phyloP scores from a whole-genome alignment of 768 basidiomycete genomes.

The Phaeotremella fagi region DNA sequence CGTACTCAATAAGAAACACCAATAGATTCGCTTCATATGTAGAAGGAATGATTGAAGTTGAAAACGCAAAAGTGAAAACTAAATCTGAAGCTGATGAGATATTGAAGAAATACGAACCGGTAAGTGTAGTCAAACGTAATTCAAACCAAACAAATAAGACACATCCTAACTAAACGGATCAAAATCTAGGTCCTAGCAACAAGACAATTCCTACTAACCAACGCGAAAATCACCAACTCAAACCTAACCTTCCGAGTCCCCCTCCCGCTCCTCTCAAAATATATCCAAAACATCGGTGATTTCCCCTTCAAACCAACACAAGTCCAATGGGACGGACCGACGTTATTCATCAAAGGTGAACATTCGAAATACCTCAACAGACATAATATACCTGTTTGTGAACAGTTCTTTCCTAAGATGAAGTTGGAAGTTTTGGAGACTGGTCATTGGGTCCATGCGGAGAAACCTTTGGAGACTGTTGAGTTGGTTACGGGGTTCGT shows the following conservation, averaged over 20 bases:
- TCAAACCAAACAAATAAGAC: too few species aligned
- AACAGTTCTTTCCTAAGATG: slow-evolving; percentile 70
- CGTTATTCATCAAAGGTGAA: slow-evolving; percentile 72
- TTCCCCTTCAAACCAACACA: slow-evolving; percentile 63
- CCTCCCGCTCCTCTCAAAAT: slow-evolving; percentile 59
- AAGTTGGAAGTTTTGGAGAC: slow-evolving; percentile 63
- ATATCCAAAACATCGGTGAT: slow-evolving; percentile 64
- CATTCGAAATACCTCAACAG: slow-evolving; percentile 76
- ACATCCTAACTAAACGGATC: neutral
- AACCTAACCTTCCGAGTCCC: slow-evolving; percentile 68
- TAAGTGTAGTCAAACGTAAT: too few species aligned
- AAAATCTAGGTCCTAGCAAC: slow-evolving; percentile 61
- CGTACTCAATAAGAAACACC: neutral
- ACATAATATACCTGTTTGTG: slow-evolving; percentile 60
- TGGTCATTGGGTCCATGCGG: slow-evolving; percentile 89
- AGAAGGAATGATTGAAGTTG: slow-evolving; percentile 68
- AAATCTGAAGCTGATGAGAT: slow-evolving; percentile 68
- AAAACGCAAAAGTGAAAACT: slow-evolving; percentile 57
- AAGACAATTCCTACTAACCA: slow-evolving; percentile 81
- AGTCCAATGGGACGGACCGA: slow-evolving; percentile 57
- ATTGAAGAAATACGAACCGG: slow-evolving; percentile 61
- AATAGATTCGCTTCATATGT: slow-evolving; percentile 59
- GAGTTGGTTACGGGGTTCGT: slow-evolving; percentile 50
- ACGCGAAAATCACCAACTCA: slow-evolving; percentile 55
- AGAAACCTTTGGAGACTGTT: slow-evolving; percentile 56